A percentile compares a stretch with the other conserved stretches of the same genome.
phyloP scores from a whole-genome alignment of 2,329 filamentous ascomycete species.

The Talaromyces amestolkiae region DNA sequence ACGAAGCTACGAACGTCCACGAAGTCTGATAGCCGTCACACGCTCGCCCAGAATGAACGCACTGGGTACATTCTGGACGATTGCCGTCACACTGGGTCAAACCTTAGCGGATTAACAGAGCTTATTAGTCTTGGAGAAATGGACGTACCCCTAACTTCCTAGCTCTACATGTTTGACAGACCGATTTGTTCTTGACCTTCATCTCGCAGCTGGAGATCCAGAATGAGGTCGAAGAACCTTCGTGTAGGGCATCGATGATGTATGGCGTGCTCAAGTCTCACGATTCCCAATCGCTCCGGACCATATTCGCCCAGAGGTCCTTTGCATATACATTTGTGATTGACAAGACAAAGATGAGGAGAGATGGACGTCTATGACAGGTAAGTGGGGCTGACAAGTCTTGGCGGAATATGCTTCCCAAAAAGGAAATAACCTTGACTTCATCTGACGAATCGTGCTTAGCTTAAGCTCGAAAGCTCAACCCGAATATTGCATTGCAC shows the following conservation, averaged over 20 bases:
- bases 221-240: background rate
- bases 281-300: background rate
- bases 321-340: background rate
- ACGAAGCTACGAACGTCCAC: conserved; percentile 24
- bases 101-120: background rate
- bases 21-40: conserved; percentile 27
- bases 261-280: background rate
- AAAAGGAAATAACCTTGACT: conserved; percentile 3
- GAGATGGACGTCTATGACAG: background rate
- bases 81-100: conserved; percentile 28
- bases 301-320: background rate
- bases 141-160: conserved; percentile 25
- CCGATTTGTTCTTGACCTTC: conserved; percentile 22
- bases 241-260: background rate
- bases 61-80: conserved; percentile 28
- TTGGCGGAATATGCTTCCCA: conserved; percentile 11
- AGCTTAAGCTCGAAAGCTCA: background rate
- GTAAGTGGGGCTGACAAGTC: background rate
- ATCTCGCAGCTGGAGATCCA: conserved; percentile 11
- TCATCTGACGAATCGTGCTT: background rate
- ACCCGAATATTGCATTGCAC: background rate
- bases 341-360: background rate
- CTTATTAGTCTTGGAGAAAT: background rate
- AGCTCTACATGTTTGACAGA: conserved; percentile 24
- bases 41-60: conserved; percentile 23